A percentile compares a stretch with the other conserved stretches of the same genome.
Conservation (phyloP, 2,329 filamentous ascomycete genomes). For the Setomelanomma holmii region DNA sequence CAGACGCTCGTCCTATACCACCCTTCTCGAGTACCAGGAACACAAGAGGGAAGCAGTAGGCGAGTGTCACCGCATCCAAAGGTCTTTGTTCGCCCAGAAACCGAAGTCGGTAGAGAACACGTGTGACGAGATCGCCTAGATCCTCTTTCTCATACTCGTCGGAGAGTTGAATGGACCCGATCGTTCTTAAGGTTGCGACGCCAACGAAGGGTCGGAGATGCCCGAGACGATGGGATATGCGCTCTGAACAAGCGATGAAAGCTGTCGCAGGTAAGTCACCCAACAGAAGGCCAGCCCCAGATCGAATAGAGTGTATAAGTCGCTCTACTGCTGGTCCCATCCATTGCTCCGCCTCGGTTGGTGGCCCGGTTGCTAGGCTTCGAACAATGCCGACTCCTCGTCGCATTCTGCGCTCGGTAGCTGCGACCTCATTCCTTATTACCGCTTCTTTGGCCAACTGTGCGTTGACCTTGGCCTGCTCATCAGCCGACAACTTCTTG, state of each 20-base stretch:
- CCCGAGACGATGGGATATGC: conserved; percentile 76
- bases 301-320: conserved; percentile 76
- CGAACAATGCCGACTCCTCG: conserved; percentile 87
- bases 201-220: conserved; percentile 82
- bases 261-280: conserved; percentile 79
- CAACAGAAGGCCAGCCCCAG: conserved; percentile 80
- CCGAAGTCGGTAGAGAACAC: conserved; percentile 87
- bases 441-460: conserved; percentile 86
- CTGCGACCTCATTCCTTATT: conserved; percentile 76
- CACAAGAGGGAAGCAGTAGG: conserved; percentile 84
- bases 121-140: conserved; percentile 80
- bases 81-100: conserved; percentile 94
- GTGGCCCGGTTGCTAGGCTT: conserved; percentile 82
- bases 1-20: conserved; percentile 70
- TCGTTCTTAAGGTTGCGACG: conserved; percentile 81
- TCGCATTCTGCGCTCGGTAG: conserved; percentile 73
- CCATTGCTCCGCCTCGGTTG: conserved; percentile 89
- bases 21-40: conserved; percentile 80
- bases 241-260: conserved; percentile 80
- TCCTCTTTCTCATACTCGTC: conserved; percentile 77
- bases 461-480: conserved; percentile 86
- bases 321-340: conserved; percentile 80
- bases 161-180: conserved; percentile 75
- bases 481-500: conserved; percentile 89
- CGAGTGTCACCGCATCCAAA: conserved; percentile 85